Evolutionary conservation across 371 early-diverging fungal species (phyloP), one percentile per base, ranked within the genome.

Genomic region (Lichtheimia ornata): DNA sequence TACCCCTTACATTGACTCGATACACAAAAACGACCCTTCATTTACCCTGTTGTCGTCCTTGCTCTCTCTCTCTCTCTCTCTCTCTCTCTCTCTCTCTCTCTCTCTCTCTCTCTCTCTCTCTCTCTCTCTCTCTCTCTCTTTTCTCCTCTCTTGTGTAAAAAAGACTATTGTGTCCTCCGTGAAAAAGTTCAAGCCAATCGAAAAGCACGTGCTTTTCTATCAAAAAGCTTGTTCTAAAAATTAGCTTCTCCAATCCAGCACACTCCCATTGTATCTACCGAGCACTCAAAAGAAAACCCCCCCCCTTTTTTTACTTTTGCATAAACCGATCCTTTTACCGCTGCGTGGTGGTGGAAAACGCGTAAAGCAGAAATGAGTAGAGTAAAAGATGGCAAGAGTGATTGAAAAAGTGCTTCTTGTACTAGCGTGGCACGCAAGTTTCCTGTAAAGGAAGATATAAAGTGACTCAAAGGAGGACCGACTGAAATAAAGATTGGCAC

Each of bases 371-470:
- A 41, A 41, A 28, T 27, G 13, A 35, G 27, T 4, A 22, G 22
- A 22, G 22, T 22, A 22, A 53, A 30, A n/a, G 47, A 20, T 45
- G 47, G 9, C 2, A 2, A 28, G 14, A 40, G 9, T 18, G 18
- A 40, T 22, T n/a, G 17, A 17, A 35, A 41, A 22, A 18, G 20
- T 41, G 41, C 18, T 41, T 28, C 13, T 14, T 30, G 17, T 4
- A 54, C 18, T 30, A 40, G 20, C 54, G 41, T 41, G 12, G 41
- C 30, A 40, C 17, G 15, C 7, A 4, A n/a, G 30, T 58, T 58
- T n/a, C 58, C 58, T 58, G 24, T 27, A 58, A 58, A 44, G 50
- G 58, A 50, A 58, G 58, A 58, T 28, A 58, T 17, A 18, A 50
- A 58, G 30, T 58, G 22, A 58, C 50, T 58, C 58, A 59, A 52